Evolutionary conservation across 805 yeast genomes (phyloP), one percentile per base, ranked within the genome.

Genomic region (Barnettozyma californica): DNA sequence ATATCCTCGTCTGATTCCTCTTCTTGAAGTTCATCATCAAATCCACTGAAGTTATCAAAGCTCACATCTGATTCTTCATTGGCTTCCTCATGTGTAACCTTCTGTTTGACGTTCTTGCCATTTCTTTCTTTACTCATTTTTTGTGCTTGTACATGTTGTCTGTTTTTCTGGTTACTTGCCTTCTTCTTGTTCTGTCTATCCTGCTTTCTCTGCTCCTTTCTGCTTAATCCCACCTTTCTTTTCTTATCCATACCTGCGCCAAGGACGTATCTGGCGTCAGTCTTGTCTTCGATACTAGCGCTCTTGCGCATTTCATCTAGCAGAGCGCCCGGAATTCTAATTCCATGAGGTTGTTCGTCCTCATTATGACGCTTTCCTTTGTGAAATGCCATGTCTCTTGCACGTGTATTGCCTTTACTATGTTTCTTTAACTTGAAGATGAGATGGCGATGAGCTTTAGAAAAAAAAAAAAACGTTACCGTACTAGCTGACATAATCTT

Each of bases 281-380:
- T 68, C 37, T 68, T 69, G 27, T 69, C 77, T n/a, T 21, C 44
- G 18, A 2, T 39, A 47, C 52, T 48, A 11, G 42, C 49, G 4
- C 47, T 16, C n/a, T 49, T 57, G 55, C 61, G 76, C 68, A 81
- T 68, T 61, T 78, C 78, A 53, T 81, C 84, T 41, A 81, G 59
- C 16, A 80, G 60, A 33, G 64, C 56, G 2, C 81, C 83, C 1
- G 86, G 86, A 20, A 81, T 65, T 49, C 80, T 69, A 46, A 79
- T 80, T n/a, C 71, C 76, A 53, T 76, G 79, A 21, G 41, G 50
- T 21, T 54, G 63, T 0, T 50, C 55, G 10, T 47, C 43, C 10
- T 46, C 46, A 16, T 49, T 44, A 20, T 46, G 55, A 20, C 46
- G 45, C 5, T 50, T 47, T 51, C 51, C 55, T 9, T 27, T 38